phyloP scores from a whole-genome alignment of 2,329 filamentous ascomycete species.

The Cadophora malorum region DNA sequence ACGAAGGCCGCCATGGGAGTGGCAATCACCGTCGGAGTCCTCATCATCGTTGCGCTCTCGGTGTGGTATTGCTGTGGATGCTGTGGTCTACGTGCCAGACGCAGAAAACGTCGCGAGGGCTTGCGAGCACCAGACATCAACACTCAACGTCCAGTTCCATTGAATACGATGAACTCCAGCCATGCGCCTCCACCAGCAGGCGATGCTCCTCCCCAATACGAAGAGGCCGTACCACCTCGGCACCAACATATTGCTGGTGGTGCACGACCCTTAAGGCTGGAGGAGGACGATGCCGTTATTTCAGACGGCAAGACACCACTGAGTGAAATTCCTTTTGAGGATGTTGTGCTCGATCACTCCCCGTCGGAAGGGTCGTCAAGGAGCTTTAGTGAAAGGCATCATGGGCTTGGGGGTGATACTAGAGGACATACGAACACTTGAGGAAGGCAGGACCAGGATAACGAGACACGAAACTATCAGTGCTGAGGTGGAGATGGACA shows the following conservation, averaged over 20 bases:
- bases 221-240: constrained; percentile 34
- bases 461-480: neutral
- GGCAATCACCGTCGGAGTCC: constrained; percentile 22
- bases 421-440: constrained; percentile 40
- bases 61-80: constrained; percentile 37
- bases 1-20: constrained; percentile 25
- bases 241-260: constrained; percentile 34
- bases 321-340: constrained; percentile 43
- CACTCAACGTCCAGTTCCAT: constrained; percentile 16
- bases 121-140: constrained; percentile 16
- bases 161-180: constrained; percentile 15
- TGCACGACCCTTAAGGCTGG: constrained; percentile 29
- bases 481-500: neutral
- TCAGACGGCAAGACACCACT: constrained; percentile 41
- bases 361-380: constrained; percentile 31
- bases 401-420: constrained; percentile 35
- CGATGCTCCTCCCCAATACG: constrained; percentile 37
- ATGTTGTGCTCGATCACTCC: constrained; percentile 37
- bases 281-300: constrained; percentile 38
- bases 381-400: constrained; percentile 33
- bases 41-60: constrained; percentile 28
- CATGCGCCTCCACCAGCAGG: constrained; percentile 16
- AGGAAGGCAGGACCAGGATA: neutral
- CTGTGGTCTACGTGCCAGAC: constrained; percentile 30
- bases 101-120: constrained; percentile 18